phyloP scores from a whole-genome alignment of 1,284 basidiomycete species.

The Leccinum subfulvum region DNA sequence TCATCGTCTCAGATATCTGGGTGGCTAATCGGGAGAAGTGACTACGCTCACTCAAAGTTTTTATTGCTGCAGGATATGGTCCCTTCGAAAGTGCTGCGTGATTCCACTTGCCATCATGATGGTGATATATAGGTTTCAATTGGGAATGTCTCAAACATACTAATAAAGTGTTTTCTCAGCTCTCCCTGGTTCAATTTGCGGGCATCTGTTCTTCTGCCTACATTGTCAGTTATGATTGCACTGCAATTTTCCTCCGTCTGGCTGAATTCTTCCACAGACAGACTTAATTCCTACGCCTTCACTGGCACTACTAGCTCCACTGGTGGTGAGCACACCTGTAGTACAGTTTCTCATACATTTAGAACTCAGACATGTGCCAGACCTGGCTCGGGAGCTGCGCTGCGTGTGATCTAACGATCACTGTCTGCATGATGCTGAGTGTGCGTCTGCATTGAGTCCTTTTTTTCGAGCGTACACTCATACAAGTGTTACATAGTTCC shows the following conservation, averaged over 20 bases:
- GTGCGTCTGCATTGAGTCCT: not conserved
- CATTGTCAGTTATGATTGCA: not conserved
- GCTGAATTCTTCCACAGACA: not conserved
- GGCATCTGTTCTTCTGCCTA: not conserved
- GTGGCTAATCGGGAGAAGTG: conserved; percentile 12
- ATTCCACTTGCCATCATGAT: not conserved
- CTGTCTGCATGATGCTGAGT: not conserved
- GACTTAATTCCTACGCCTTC: not conserved
- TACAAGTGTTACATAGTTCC: not conserved
- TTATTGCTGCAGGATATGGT: not conserved
- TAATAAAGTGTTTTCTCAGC: not conserved
- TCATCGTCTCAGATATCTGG: not conserved
- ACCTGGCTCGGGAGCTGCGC: not conserved
- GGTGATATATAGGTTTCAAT: conserved; percentile 1
- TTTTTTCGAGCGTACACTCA: not conserved
- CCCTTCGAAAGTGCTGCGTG: not conserved
- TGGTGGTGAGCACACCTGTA: not conserved
- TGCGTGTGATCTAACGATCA: not conserved
- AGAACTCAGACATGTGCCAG: not conserved
- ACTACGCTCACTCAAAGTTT: conserved; percentile 23
- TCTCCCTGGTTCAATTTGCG: not conserved
- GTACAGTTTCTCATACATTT: not conserved
- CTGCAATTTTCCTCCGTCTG: not conserved
- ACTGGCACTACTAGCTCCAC: not conserved
- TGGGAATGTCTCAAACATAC: not conserved